These are phyloP conservation scores for Solanum chiquidenum DNA, from an alignment of 257 asterid genomes.

Conservation along the genomic window DNA sequence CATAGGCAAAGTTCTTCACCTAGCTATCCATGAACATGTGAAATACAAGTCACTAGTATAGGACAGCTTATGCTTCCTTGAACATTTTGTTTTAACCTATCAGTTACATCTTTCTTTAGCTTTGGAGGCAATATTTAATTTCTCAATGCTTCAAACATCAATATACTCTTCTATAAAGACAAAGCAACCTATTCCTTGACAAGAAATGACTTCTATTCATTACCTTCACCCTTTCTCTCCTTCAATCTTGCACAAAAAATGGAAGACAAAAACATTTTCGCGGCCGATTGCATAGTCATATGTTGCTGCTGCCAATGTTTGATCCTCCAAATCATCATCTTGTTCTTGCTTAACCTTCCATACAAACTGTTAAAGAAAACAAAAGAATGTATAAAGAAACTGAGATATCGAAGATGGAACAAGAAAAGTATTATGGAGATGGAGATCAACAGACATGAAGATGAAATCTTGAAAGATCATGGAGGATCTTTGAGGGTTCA, in stretches of 20 bases:
- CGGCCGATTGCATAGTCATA: slow-evolving; percentile 76
- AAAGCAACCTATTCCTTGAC: slow-evolving; percentile 40
- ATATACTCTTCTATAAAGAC: slow-evolving; percentile 28
- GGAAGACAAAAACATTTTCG: slow-evolving; percentile 55
- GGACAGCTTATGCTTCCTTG: slow-evolving; percentile 24
- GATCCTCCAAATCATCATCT: slow-evolving; percentile 58
- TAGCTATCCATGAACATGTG: slow-evolving; percentile 6
- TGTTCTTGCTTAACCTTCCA: slow-evolving; percentile 55
- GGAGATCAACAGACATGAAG: slow-evolving; percentile 11
- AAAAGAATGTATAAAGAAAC: slow-evolving; percentile 27
- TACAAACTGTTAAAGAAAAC: slow-evolving; percentile 34
- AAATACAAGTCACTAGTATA: slow-evolving; percentile 32
- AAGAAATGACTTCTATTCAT: slow-evolving; percentile 30
- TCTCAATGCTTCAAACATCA: slow-evolving; percentile 77
- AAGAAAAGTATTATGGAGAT: slow-evolving; percentile 14
- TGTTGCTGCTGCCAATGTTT: slow-evolving; percentile 81
- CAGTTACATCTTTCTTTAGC: slow-evolving; percentile 15
- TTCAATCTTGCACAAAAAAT: slow-evolving; percentile 14
- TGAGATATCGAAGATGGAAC: slow-evolving; percentile 19
- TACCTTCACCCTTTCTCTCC: not conserved
- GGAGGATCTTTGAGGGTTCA: slow-evolving; percentile 20
- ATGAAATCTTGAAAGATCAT: slow-evolving; percentile 18
- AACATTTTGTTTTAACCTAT: slow-evolving; percentile 7
- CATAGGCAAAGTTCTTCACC: not conserved
- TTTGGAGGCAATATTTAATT: slow-evolving; percentile 20